Percentiles rank a stretch among this genome's conserved stretches.
Evolutionary conservation across 1,139 yeast genomes (phyloP).

Genomic region (Sugiyamaella paludigena): DNA sequence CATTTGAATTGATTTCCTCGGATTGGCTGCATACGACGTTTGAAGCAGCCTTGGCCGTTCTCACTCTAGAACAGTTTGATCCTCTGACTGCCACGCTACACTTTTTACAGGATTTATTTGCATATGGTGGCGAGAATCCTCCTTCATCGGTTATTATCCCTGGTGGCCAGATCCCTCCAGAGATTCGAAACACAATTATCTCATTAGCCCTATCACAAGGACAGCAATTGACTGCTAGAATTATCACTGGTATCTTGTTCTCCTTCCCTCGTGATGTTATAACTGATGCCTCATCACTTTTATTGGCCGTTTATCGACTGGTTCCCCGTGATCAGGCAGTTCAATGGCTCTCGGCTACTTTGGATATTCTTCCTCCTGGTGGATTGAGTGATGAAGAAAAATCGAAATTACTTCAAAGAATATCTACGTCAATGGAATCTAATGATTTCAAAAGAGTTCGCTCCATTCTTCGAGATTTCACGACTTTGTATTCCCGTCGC

Average conservation of each 20-base stretch:
- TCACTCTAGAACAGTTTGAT: slow-evolving; percentile 63
- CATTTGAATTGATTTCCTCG: slow-evolving; percentile 59
- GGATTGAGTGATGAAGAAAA: slow-evolving; percentile 67
- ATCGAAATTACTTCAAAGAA: slow-evolving; percentile 54
- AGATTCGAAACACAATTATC: slow-evolving; percentile 51
- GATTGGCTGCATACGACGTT: slow-evolving; percentile 57
- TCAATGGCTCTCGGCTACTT: slow-evolving; percentile 59
- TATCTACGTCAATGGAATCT: slow-evolving; percentile 59
- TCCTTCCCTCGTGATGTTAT: slow-evolving; percentile 69
- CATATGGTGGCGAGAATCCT: slow-evolving; percentile 81
- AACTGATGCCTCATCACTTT: slow-evolving; percentile 72
- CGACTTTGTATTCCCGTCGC: slow-evolving; percentile 78
- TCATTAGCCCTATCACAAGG: slow-evolving; percentile 52
- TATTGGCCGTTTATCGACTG: slow-evolving; percentile 63
- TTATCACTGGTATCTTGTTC: slow-evolving; percentile 66
- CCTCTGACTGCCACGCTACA: slow-evolving; percentile 71
- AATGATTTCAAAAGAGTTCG: slow-evolving; percentile 75
- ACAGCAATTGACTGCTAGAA: slow-evolving; percentile 50
- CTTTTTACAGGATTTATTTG: slow-evolving; percentile 70
- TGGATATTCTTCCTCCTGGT: slow-evolving; percentile 53
- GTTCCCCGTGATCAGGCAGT: slow-evolving; percentile 46
- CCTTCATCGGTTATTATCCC: slow-evolving; percentile 61
- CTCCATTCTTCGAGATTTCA: slow-evolving; percentile 67
- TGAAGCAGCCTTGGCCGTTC: slow-evolving; percentile 58
- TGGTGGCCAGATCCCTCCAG: slow-evolving; percentile 52